Conservation (phyloP, 164 flowering plant species). For the Hamamelis virginiana region DNA sequence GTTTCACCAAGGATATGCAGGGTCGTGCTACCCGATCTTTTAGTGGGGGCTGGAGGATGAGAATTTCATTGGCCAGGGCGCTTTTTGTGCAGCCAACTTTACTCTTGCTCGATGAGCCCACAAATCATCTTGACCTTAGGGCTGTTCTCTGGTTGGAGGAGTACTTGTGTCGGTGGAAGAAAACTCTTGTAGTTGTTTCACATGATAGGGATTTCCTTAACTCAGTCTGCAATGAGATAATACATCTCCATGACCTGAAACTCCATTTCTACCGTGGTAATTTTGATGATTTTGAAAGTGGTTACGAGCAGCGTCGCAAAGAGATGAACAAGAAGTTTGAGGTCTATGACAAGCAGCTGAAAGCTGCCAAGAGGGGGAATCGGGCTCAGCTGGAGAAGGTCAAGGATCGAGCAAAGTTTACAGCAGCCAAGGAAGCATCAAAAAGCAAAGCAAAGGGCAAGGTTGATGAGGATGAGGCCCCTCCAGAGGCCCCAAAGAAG, state of each 20-base stretch:
- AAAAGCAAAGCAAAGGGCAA: conserved; percentile 64
- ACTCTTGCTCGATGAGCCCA: conserved; percentile 76
- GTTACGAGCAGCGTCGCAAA: conserved; percentile 77
- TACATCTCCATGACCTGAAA: conserved; percentile 77
- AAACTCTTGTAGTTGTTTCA: conserved; percentile 83
- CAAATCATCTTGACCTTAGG: conserved; percentile 87
- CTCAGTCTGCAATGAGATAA: conserved; percentile 69
- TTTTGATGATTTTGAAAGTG: conserved; percentile 74
- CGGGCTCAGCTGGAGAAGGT: conserved; percentile 73
- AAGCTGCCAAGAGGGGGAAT: conserved; percentile 77
- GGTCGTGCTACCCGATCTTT: conserved; percentile 61
- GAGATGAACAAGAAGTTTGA: conserved; percentile 78
- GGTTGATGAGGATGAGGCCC: conserved; percentile 62
- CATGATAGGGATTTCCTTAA: conserved; percentile 87
- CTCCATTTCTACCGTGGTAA: conserved; percentile 75
- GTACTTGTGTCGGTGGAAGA: conserved; percentile 79
- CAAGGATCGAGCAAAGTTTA: conserved; percentile 65
- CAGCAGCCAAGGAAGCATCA: conserved; percentile 66
- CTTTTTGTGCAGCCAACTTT: conserved; percentile 85
- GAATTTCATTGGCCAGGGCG: conserved; percentile 82
- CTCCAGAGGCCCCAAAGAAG: conserved; percentile 64
- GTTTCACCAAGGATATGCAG: conserved; percentile 81
- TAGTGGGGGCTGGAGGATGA: conserved; percentile 96
- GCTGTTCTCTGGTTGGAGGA: conserved; percentile 92
- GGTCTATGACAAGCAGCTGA: conserved; percentile 63